Base-by-base conservation (phyloP, 2,329 filamentous ascomycete species). In the Sarocladium kiliense region DNA sequence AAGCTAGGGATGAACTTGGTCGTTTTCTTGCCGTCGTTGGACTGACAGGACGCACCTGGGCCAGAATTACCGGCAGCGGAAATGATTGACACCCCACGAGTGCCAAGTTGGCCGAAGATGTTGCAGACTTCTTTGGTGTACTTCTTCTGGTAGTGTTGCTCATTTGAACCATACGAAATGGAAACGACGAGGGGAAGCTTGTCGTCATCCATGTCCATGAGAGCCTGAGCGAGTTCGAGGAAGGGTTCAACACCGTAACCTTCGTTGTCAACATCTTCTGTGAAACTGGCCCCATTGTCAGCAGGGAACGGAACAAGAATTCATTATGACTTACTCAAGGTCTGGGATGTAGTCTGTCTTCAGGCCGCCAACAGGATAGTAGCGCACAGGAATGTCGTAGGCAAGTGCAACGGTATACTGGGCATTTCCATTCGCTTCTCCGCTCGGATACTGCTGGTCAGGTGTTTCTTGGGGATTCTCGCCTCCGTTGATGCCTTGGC, bases 151-250 rank as follows among this genome's bases (percentile, higher is more conserved):
- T 89, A 73, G 3, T 76, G 78, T 65, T 86, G 84, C 64, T 90
- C 87, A 47, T 85, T 77, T 60, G 88, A 85, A 25, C 84, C 85
- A 63, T 89, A 90, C 0, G 85, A 89, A n/a, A 84, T 86, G 39
- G 78, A 80, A 41, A 90, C 75, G 18, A 88, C 80, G 3, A 80
- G 77, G 0, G 87, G 86, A 0, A 89, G 72, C 18, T 80, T 66
- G 2, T 73, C 65, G 57, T 82, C 76, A 1, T 74, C 67, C 19
- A 85, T 74, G 19, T 71, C 65, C 2, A 87, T 71, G 10, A 89
- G 73, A 64, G 85, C 80, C 56, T 79, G 75, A 5, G 86, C 75
- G 66, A 86, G 84, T 16, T 79, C 79, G 2, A 89, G 73, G 65
- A 85, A 90, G 0, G 85, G 85, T 70, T 89, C 86, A 60, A 41